Evolutionary conservation across 2,329 filamentous ascomycete species (phyloP).

Genomic region (Sporothrix variecibatus): DNA sequence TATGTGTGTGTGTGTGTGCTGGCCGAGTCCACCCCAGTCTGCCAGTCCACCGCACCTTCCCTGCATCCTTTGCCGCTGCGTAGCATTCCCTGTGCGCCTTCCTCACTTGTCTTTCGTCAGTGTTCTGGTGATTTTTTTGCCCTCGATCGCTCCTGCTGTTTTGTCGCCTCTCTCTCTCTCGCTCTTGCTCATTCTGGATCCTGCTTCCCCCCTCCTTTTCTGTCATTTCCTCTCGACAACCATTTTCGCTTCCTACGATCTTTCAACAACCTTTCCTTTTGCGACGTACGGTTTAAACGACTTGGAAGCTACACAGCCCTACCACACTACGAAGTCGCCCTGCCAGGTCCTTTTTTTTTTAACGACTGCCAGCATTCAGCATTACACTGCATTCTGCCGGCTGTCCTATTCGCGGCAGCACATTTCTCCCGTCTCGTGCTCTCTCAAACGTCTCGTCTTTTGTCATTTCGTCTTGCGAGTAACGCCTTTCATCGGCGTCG

Average conservation of each 20-base stretch:
- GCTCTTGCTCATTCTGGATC: neutral
- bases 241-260: neutral
- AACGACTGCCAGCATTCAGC: neutral
- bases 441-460: neutral
- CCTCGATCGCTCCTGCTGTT: conserved; percentile 13
- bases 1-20: conserved; percentile 16
- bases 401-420: conserved; percentile 1
- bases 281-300: neutral
- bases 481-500: conserved; percentile 21
- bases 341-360: neutral
- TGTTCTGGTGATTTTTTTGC: neutral
- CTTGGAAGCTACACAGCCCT: neutral
- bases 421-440: conserved; percentile 10
- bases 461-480: neutral
- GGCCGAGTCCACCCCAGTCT: conserved; percentile 8
- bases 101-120: conserved; percentile 10
- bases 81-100: neutral
- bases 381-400: neutral
- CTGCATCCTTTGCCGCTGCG: conserved; percentile 15
- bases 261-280: neutral
- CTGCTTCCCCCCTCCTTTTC: neutral
- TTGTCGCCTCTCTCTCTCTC: neutral
- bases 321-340: neutral
- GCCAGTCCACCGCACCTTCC: neutral
- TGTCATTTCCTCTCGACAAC: neutral